phyloP scores from a whole-genome alignment of 2,329 filamentous ascomycete species.

The Penicillium oxalicum region DNA sequence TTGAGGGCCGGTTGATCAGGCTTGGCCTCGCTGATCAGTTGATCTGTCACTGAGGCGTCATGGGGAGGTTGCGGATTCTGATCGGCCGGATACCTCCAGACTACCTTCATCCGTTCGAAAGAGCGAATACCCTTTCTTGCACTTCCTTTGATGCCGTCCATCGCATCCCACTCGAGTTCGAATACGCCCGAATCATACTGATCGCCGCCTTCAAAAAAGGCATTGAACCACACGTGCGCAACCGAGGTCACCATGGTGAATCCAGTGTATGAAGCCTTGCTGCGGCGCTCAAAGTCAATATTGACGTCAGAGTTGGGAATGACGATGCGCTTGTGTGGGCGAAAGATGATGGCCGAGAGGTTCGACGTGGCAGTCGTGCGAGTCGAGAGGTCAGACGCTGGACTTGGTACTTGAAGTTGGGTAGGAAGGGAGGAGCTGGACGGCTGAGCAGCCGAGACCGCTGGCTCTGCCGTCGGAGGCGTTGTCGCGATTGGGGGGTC shows the following conservation, averaged over 20 bases:
- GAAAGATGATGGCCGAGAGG: constrained; percentile 72
- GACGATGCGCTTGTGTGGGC: constrained; percentile 61
- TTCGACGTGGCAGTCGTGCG: constrained; percentile 32
- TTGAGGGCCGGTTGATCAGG: constrained; percentile 65
- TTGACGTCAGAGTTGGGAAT: constrained; percentile 82
- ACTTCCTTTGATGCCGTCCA: constrained; percentile 94
- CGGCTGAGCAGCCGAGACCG: constrained; percentile 1
- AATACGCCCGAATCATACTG: constrained; percentile 66
- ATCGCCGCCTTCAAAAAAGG: constrained; percentile 79
- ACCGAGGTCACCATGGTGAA: constrained; percentile 88
- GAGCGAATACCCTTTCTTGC: constrained; percentile 73
- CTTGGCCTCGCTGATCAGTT: constrained; percentile 58
- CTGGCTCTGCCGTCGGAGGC: not conserved
- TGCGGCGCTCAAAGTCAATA: constrained; percentile 80
- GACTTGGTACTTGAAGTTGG: constrained; percentile 11
- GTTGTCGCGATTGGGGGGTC: constrained; percentile 43
- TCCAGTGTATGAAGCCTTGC: constrained; percentile 68
- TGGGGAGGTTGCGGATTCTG: constrained; percentile 9
- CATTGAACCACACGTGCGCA: constrained; percentile 95
- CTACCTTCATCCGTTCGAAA: constrained; percentile 74
- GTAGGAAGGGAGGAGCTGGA: constrained; percentile 7
- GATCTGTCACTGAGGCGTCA: constrained; percentile 23
- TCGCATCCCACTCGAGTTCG: constrained; percentile 65
- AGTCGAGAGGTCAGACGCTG: constrained; percentile 30
- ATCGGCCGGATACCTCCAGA: constrained; percentile 60